Evolutionary conservation across 2,329 filamentous ascomycete genomes (phyloP), one percentile per base, ranked within the genome.

Genomic region (Claviceps arundinis): DNA sequence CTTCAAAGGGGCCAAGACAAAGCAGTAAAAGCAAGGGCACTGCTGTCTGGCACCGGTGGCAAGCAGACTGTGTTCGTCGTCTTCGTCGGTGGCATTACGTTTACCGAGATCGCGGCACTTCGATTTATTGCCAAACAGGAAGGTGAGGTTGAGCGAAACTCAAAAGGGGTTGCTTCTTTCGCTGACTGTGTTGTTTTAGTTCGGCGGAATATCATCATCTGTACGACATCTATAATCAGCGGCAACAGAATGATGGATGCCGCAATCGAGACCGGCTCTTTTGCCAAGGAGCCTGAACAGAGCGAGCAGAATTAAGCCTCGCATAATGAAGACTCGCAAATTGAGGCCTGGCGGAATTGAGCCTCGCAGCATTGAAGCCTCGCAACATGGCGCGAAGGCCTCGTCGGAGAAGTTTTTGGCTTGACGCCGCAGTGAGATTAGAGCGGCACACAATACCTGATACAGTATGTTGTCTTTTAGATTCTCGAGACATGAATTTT

Each of bases 51-150:
- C 0, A 87, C 87, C 2, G 78, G 79, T 16, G 80, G 80, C 49
- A 83, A 82, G 65, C 95, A 95, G 73, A 91, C 87, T 0, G 85
- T 95, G 0, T 87, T 96, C 62, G 84, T 98, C n/a, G 95, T 97
- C 59, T 97, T 97, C 68, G 73, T 98, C 17, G 93, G 93, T n/a
- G 94, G 93, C 2, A 87, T 98, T 52, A 96, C 89, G 0, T 95
- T 94, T 64, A 91, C 93, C 0, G 93, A 98, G 69, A 91, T 98
- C 65, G 89, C 94, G 42, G 93, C 94, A 19, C 66, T 98, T 64
- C 78, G 94, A 51, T 97, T 95, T 64, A 85, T 98, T 59, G 88
- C 87, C 9, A 82, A 82, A 64, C 84, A 91, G 67, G 84, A 87
- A 74, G 77, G 81, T 82, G 63, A 59, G 73, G 62, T 38, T n/a